Conservation (phyloP, 306 rosid species). For the Sphenostylis stenocarpa region DNA sequence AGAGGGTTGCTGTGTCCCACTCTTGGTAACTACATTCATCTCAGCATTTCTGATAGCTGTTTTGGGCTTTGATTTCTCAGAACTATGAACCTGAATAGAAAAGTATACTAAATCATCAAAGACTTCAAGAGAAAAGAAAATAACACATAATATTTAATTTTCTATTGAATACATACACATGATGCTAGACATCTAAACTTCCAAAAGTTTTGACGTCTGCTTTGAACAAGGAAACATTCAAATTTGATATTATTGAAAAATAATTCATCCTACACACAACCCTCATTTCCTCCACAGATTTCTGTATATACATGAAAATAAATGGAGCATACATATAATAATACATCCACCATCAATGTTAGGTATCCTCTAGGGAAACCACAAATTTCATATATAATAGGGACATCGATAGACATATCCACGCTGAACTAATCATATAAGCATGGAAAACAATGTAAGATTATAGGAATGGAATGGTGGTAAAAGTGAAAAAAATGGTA, state of each 20-base stretch:
- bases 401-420: neutral
- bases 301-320: neutral
- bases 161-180: neutral
- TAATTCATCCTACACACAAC: neutral
- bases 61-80: slow-evolving; percentile 92
- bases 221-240: neutral
- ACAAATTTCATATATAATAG: neutral
- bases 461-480: neutral
- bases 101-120: slow-evolving; percentile 3
- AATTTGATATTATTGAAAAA: neutral
- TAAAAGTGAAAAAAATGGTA: neutral
- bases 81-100: slow-evolving; percentile 58
- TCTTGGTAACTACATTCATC: slow-evolving; percentile 55
- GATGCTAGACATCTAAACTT: neutral
- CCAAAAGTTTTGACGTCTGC: neutral
- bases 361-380: neutral
- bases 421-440: neutral
- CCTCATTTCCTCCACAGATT: neutral
- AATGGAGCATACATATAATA: neutral
- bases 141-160: neutral
- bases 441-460: neutral
- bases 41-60: slow-evolving; percentile 58
- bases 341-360: neutral
- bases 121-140: neutral
- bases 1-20: slow-evolving; percentile 59